Evolutionary conservation across 2,329 filamentous ascomycete species (phyloP).

Genomic region (Epichloe brachyelytri): DNA sequence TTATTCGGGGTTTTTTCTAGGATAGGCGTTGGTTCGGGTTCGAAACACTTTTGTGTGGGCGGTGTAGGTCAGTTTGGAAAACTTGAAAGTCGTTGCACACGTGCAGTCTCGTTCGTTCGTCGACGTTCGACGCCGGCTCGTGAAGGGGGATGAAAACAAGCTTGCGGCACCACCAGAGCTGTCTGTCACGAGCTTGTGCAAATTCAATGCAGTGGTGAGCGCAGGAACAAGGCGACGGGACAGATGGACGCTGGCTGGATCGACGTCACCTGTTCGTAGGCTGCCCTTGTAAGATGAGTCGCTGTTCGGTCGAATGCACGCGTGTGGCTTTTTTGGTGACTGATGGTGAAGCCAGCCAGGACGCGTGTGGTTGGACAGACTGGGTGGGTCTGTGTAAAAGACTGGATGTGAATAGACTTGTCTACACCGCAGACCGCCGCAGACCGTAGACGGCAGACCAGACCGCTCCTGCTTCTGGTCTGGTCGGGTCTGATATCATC

Average conservation of each 20-base stretch:
- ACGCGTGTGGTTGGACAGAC: slow-evolving; percentile 5
- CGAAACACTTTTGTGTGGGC: neutral
- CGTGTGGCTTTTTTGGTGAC: slow-evolving; percentile 1
- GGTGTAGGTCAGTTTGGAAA: neutral
- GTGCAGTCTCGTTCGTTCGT: neutral
- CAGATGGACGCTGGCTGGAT: neutral
- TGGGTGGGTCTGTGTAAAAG: neutral
- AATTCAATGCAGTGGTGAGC: neutral
- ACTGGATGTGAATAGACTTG: too few relatives aligned
- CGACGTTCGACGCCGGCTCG: neutral
- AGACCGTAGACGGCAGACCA: too few relatives aligned
- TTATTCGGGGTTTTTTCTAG: neutral
- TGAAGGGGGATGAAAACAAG: too few relatives aligned
- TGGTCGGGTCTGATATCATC: too few relatives aligned
- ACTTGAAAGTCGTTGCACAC: neutral
- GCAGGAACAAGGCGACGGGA: neutral
- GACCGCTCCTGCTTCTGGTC: too few relatives aligned
- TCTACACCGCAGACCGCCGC: too few relatives aligned
- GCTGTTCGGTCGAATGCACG: slow-evolving; percentile 1
- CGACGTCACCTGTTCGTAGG: slow-evolving; percentile 4
- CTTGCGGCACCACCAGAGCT: neutral
- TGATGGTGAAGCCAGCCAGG: slow-evolving; percentile 2
- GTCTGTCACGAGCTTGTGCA: neutral
- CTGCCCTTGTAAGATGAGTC: neutral
- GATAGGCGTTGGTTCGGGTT: neutral